These are phyloP conservation scores for Aegilops longissima DNA, from an alignment of 176 grass and related monocot genomes.

Conservation along the genomic window DNA sequence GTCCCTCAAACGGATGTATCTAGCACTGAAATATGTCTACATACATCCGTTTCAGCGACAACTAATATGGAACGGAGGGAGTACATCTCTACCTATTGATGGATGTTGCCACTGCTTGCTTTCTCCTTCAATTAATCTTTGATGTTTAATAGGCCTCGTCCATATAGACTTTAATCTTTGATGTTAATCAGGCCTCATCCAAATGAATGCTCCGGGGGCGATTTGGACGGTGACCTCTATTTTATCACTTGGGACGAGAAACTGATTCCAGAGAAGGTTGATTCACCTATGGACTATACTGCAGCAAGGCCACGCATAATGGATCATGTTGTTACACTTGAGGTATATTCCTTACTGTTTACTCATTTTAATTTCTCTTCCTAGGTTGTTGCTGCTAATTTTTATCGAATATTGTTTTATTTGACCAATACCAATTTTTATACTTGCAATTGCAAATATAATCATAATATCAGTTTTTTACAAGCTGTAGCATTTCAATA, in stretches of 20 bases:
- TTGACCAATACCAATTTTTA: background rate
- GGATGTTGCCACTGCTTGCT: constrained; percentile 18
- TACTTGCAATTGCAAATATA: constrained; percentile 4
- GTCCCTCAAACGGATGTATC: too few relatives aligned
- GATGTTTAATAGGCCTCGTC: background rate
- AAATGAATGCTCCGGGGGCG: constrained; percentile 95
- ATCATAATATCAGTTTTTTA: background rate
- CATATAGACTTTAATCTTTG: constrained; percentile 20
- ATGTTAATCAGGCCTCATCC: constrained; percentile 76
- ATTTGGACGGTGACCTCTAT: constrained; percentile 94
- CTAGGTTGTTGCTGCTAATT: constrained; percentile 1
- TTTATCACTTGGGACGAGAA: constrained; percentile 89
- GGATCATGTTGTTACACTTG: constrained; percentile 91
- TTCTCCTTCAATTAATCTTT: background rate
- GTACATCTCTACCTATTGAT: background rate
- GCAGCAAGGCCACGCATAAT: constrained; percentile 62
- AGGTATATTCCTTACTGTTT: constrained; percentile 46
- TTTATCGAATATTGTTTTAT: background rate
- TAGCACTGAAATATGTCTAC: too few relatives aligned
- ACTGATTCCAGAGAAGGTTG: constrained; percentile 74
- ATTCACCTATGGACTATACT: constrained; percentile 93
- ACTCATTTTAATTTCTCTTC: background rate
- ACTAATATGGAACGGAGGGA: too few relatives aligned
- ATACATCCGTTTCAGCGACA: too few relatives aligned
- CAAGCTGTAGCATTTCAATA: background rate